Base-by-base conservation (phyloP, 2,329 filamentous ascomycete species). In the Mycocentrospora acerina region DNA sequence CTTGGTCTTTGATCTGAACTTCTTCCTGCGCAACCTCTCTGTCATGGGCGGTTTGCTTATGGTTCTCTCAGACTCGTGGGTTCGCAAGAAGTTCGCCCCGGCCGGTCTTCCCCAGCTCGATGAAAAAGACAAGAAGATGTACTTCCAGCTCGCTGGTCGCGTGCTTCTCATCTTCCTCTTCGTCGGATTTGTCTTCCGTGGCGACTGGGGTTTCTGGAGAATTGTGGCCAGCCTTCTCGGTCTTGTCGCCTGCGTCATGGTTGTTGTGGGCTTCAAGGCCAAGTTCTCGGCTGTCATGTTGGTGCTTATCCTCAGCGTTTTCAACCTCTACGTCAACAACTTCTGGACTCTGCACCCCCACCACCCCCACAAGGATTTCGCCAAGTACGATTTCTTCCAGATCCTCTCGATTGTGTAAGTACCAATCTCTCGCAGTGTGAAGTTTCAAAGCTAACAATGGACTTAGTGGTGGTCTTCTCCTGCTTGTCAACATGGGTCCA, bases 351-450 rank as follows among this genome's bases (percentile, higher is more conserved):
- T 98, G 55, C 91, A 97, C 76, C 86, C 91, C 56, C 88, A 95
- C 75, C 93, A 98, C 77, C 93, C 93, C 32, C 91, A 97, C 80
- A 97, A 97, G 82, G 93, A 98, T 72, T 98, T 98, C 67, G 93
- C 93, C 78, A 98, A 98, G 76, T 98, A 98, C 81, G 93, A 98
- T 71, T 98, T 98, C 79, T 98, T 98, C 84, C 93, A 98, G 78
- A 96, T 97, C 60, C 79, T 98, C 38, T 98, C 93, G 35, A 98
- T 98, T 67, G 91, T 97, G 79, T 82, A 80, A 70, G 79, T 75
- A 12, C 3, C 11, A 27, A 24, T 30, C 14, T 13, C 32, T 9
- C 27, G 18, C 12, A 13, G 24, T 10, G 9, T 11, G 8, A 22
- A 2, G 6, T n/a, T 11, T 22, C 26, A 26, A 11, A 27, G 40